Base-by-base conservation (phyloP, 192 early-diverging fungal species). In the Coemansia sp. region DNA sequence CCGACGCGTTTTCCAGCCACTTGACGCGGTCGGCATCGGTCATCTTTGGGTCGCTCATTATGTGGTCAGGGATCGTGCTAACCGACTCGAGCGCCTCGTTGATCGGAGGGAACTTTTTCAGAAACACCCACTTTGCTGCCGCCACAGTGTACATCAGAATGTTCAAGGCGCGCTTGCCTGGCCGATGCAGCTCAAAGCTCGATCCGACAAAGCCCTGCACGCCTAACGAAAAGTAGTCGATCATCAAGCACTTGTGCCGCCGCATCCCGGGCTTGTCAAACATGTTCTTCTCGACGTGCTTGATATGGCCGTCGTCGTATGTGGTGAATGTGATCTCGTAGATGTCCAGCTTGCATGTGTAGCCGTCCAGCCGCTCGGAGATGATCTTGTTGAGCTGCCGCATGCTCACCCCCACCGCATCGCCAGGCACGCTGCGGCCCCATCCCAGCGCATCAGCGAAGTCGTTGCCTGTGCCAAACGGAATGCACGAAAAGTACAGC, bases 401-500 rank as follows among this genome's bases (percentile, higher is more conserved):
- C 45, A 89, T 72, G 70, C 83, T 81, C 19, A 75, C 75, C 23
- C 86, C 88, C 5, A 85, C 82, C 1, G 86, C 81, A 29, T 86
- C 82, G 38, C 81, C 84, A 3, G 84, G 65, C 27, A 89, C 80
- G 41, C 83, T 89, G 41, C 89, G 87, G 0, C 88, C 89, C 89
- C 89, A 91, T 14, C 89, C 89, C 28, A 91, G 74, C 33, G 87
- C 87, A 55, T 91, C 87, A n/a, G 72, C 56, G 62, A 90, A 84
- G 64, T 90, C 88, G 63, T 90, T 90, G 47, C 88, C 88, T 1
- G 89, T 89, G 23, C 89, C 89, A 57, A 89, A 91, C 5, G 89
- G 89, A 37, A 89, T 88, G 64, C 86, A 84, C 38, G 86, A 87
- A 56, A 88, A 88, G 65, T 81, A 88, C 45, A 91, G 69, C n/a